A percentile compares a stretch with the other conserved stretches of the same genome.
Conservation (phyloP, 345 rosid genomes). For the Atalantia buxifolia region DNA sequence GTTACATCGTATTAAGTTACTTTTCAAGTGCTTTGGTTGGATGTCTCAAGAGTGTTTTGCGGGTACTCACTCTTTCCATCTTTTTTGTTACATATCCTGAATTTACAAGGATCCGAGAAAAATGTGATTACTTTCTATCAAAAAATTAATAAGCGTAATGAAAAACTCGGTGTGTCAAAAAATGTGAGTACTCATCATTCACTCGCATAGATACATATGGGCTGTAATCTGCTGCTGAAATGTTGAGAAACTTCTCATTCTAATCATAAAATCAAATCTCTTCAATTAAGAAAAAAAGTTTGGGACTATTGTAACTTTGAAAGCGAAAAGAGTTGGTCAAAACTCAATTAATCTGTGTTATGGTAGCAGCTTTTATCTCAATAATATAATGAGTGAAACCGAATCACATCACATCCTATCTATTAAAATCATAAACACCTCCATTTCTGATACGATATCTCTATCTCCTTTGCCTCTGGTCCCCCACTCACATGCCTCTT, state of each 20-base stretch:
- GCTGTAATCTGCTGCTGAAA: background rate
- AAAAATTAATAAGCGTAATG: too few relatives aligned
- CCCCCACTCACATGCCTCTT: slow-evolving; percentile 27
- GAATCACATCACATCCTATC: background rate
- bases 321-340: background rate
- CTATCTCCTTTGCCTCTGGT: slow-evolving; percentile 5
- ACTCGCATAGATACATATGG: too few relatives aligned
- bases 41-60: too few relatives aligned
- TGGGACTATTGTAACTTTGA: background rate
- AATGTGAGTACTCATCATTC: background rate
- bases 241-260: background rate
- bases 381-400: background rate
- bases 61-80: too few relatives aligned
- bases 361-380: background rate
- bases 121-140: too few relatives aligned
- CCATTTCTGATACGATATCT: slow-evolving; percentile 6
- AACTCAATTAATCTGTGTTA: background rate
- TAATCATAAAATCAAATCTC: background rate
- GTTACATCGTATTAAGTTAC: too few relatives aligned
- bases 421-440: background rate
- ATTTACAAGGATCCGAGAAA: too few relatives aligned
- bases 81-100: too few relatives aligned
- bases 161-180: too few relatives aligned
- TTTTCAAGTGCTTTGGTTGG: too few relatives aligned
- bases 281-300: background rate